These are phyloP conservation scores for Leccinum aurantiacum DNA, from an alignment of 768 basidiomycete genomes.

Conservation along the genomic window DNA sequence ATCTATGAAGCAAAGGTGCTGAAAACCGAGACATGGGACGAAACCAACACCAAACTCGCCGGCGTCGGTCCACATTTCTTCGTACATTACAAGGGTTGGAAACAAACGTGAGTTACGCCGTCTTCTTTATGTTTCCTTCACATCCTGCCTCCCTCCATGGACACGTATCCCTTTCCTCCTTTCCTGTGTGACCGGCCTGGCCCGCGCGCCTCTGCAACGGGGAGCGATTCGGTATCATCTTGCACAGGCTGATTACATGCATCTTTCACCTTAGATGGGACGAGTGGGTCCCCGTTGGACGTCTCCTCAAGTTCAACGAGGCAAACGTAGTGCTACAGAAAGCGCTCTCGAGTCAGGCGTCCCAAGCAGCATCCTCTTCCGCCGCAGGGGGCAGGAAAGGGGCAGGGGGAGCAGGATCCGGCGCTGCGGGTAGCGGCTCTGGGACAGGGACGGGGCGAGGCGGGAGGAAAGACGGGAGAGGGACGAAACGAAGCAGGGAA, in stretches of 20 bases:
- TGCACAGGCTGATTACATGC: background rate
- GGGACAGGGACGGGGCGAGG: conserved; percentile 31
- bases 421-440: conserved; percentile 28
- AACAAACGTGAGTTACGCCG: conserved; percentile 71
- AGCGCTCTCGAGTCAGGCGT: conserved; percentile 48
- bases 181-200: background rate
- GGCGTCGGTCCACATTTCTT: conserved; percentile 79
- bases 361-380: conserved; percentile 42
- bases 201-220: background rate
- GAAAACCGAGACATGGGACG: conserved; percentile 61
- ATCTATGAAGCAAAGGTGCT: conserved; percentile 96
- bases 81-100: conserved; percentile 99
- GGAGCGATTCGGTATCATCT: background rate
- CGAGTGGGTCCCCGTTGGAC: conserved; percentile 74
- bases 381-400: conserved; percentile 31
- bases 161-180: background rate
- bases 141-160: background rate
- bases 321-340: conserved; percentile 79
- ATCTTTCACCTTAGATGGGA: conserved; percentile 8
- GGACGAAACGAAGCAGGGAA: conserved; percentile 72
- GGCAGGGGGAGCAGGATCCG: conserved; percentile 21
- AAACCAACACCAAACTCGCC: conserved; percentile 58
- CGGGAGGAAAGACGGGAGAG: conserved; percentile 60
- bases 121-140: background rate
- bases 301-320: conserved; percentile 85